Base-by-base conservation (phyloP, 2,329 filamentous ascomycete species). In the Dothistroma pini region DNA sequence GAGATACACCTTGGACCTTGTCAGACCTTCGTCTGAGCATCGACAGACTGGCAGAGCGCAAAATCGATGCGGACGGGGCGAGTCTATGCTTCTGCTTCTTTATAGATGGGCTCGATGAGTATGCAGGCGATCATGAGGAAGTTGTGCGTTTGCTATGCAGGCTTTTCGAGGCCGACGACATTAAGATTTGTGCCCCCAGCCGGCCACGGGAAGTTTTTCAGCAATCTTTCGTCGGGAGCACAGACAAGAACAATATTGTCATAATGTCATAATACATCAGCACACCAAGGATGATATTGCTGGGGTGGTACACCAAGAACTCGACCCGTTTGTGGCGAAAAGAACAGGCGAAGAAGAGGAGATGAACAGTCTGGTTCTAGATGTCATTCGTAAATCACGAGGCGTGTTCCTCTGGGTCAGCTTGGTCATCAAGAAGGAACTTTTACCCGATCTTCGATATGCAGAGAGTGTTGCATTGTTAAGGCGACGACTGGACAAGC, bases 31-130 rank as follows among this genome's bases (percentile, higher is more conserved):
- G 38, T 16, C 4, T 16, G 1, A 47, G 54, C 38, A 47, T 47
- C 22, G 29, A 53, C 12, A 19, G 4, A 31, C 51, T 53, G 8
- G 21, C 31, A 21, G 29, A 11, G 14, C 11, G 25, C 4, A 10
- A 19, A 5, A 25, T 53, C 14, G 32, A 34, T 19, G 22, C 16
- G 2, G 25, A 54, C 32, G 31, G 48, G 14, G 12, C 14, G 6
- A 22, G 29, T 9, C 5, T 58, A 32, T 51, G 47, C 48, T 65
- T 65, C 25, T 69, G 60, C 38, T 57, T 69, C 38, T 60, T 69
- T 53, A 60, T 68, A 14, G 66, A 69, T 57, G 65, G 63, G 16
- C 57, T 68, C 14, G 65, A 68, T 44, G 62, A 68, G 29, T 66
- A 59, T 32, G n/a, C 56, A 14, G 63, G 63, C 34, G 47, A 66